Base-by-base conservation (phyloP, 2,329 filamentous ascomycete genomes). In the Microcera coccophila region DNA sequence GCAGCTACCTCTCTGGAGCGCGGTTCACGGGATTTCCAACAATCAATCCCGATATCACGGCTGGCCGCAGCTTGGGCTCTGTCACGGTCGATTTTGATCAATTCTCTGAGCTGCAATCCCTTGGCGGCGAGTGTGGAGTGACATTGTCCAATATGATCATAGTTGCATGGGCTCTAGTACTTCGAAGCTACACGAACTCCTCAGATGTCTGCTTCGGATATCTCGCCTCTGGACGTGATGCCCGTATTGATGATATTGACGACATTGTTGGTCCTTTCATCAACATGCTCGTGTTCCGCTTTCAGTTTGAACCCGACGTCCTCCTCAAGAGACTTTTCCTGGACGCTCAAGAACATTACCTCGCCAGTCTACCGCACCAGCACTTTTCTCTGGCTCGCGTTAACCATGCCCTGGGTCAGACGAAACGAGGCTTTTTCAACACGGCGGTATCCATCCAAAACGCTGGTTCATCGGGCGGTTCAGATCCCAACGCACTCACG, bases 281-380 rank as follows among this genome's bases (percentile, higher is more conserved):
- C 52, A 78, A 76, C 48, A 79, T 79, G 72, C 66, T 80, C 2
- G 71, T 75, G 37, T 76, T 72, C 47, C 69, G 73, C 12, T 63
- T 78, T 10, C 57, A 62, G 42, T 53, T 74, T 11, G 36, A 42
- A 1, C 9, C 41, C 0, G 41, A 28, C 4, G 47, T 47, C n/a
- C 49, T 40, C 45, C 62, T 44, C 38, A 58, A 52, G 41, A 64
- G 35, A 41, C 63, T 11, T 54, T 77, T 75, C 0, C n/a, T 34
- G 67, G 68, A n/a, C n/a, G n/a, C n/a, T n/a, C n/a, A n/a, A n/a
- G n/a, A n/a, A n/a, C n/a, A n/a, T n/a, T n/a, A n/a, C n/a, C n/a
- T n/a, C n/a, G n/a, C n/a, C n/a, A n/a, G n/a, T 39, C 63, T 79
- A 43, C 62, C 69, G 1, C 67, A 78, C 48, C 75, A 78, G 39